Evolutionary conservation across 2,329 filamentous ascomycete species (phyloP).

Genomic region (Trichoderma afroharzianum): DNA sequence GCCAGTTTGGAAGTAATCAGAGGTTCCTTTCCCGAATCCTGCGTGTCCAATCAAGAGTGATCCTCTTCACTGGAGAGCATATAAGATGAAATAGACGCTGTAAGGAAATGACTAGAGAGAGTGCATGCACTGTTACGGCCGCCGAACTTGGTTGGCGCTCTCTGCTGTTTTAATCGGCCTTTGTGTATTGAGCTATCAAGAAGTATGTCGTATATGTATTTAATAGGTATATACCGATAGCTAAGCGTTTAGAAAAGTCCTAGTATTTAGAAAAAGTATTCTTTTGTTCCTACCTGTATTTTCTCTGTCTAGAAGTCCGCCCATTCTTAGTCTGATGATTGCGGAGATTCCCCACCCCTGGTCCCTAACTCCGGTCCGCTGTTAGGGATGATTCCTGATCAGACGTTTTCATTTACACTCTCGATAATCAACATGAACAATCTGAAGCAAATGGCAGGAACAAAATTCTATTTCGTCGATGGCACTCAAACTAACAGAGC

Average conservation of each 20-base stretch:
- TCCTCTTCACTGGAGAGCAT: not conserved
- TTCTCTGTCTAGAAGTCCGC: too few relatives aligned
- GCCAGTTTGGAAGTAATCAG: not conserved
- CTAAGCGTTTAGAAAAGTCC: too few relatives aligned
- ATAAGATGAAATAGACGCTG: too few relatives aligned
- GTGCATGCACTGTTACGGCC: not conserved
- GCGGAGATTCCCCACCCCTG: not conserved
- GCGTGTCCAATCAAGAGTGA: not conserved
- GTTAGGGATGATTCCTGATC: not conserved
- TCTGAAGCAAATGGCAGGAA: not conserved
- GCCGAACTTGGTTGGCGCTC: not conserved
- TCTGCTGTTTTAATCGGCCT: not conserved
- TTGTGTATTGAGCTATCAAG: not conserved
- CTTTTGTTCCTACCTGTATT: not conserved
- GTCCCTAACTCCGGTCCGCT: not conserved
- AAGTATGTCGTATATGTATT: too few relatives aligned
- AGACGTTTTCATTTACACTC: not conserved
- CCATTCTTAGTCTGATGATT: not conserved
- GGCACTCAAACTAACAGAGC: not conserved
- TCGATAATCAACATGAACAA: not conserved
- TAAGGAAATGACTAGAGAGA: not conserved
- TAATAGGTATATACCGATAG: too few relatives aligned
- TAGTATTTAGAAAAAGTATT: not conserved
- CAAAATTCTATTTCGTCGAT: not conserved
- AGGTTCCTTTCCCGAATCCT: too few relatives aligned